Evolutionary conservation across 495 filamentous ascomycete species (phyloP).

Genomic region (Poronia punctata): DNA sequence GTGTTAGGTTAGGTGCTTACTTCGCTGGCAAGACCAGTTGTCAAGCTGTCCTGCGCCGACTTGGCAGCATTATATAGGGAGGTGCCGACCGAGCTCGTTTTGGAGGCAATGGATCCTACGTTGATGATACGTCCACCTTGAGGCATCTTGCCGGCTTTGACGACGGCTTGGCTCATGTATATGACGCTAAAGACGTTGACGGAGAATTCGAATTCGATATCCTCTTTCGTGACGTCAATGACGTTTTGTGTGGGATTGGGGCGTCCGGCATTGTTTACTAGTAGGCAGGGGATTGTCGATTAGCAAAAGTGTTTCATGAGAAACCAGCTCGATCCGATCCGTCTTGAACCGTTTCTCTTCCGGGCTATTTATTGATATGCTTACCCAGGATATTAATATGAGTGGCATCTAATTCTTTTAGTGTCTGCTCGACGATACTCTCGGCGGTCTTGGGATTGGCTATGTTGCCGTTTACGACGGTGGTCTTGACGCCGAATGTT

Average conservation of each 20-base stretch:
- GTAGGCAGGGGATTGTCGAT: slow-evolving; percentile 6
- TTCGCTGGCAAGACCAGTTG: slow-evolving; percentile 19
- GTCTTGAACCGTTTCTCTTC: too few species aligned
- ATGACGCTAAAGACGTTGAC: slow-evolving; percentile 31
- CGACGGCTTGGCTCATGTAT: slow-evolving; percentile 32
- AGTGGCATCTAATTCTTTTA: slow-evolving; percentile 21
- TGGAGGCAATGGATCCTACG: slow-evolving; percentile 36
- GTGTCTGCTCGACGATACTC: slow-evolving; percentile 26
- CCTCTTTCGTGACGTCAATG: slow-evolving; percentile 7
- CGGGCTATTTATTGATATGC: background rate
- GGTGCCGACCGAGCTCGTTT: slow-evolving; percentile 4
- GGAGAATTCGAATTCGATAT: slow-evolving; percentile 14
- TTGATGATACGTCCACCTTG: slow-evolving; percentile 40
- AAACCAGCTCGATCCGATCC: background rate
- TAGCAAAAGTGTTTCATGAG: slow-evolving; percentile 2
- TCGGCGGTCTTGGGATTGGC: slow-evolving; percentile 19
- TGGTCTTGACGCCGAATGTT: slow-evolving; percentile 16
- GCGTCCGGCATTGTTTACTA: slow-evolving; percentile 17
- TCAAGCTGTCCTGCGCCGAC: slow-evolving; percentile 26
- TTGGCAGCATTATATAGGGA: slow-evolving; percentile 27
- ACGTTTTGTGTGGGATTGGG: background rate
- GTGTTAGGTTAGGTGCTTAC: too few species aligned
- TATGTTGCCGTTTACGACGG: slow-evolving; percentile 34
- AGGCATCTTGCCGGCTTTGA: slow-evolving; percentile 31
- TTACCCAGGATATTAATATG: slow-evolving; percentile 36